Percentiles rank a stretch among this genome's conserved stretches.
phyloP scores from a whole-genome alignment of 768 basidiomycete genomes.

The Amanita jacksonii region DNA sequence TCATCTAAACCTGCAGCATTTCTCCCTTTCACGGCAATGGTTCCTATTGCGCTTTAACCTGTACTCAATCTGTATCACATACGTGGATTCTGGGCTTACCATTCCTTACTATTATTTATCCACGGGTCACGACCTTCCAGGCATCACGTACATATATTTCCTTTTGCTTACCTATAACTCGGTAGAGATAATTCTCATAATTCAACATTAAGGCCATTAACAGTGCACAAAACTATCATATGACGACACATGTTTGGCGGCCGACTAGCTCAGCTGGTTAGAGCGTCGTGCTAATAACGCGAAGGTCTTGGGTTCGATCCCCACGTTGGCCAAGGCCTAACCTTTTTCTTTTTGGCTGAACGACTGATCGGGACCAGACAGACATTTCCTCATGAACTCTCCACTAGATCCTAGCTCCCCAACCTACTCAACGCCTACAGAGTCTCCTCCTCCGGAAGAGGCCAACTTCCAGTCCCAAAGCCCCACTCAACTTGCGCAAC shows the following conservation, averaged over 20 bases:
- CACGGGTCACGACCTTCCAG: no score
- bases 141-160: no score
- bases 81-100: no score
- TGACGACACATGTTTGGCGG: no score
- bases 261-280: constrained; percentile 67
- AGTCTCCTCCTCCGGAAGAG: constrained; percentile 35
- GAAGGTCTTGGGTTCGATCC: constrained; percentile 79
- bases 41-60: neutral
- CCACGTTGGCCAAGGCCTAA: constrained; percentile 71
- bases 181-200: no score
- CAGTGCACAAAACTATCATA: no score
- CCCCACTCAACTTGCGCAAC: constrained; percentile 19
- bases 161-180: no score
- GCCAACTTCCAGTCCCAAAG: constrained; percentile 14
- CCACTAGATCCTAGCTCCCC: constrained; percentile 31
- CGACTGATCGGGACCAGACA: no score
- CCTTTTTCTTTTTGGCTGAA: no score
- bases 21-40: neutral
- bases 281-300: constrained; percentile 88
- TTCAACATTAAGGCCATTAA: no score
- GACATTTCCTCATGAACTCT: constrained; percentile 35
- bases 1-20: neutral
- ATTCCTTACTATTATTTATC: no score
- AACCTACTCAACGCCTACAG: constrained; percentile 32
- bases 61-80: constrained; percentile 1